A percentile compares a stretch with the other conserved stretches of the same genome.
These are phyloP conservation scores for Deinandra increscens DNA, from an alignment of 129 eudicot genomes.

Conservation along the genomic window DNA sequence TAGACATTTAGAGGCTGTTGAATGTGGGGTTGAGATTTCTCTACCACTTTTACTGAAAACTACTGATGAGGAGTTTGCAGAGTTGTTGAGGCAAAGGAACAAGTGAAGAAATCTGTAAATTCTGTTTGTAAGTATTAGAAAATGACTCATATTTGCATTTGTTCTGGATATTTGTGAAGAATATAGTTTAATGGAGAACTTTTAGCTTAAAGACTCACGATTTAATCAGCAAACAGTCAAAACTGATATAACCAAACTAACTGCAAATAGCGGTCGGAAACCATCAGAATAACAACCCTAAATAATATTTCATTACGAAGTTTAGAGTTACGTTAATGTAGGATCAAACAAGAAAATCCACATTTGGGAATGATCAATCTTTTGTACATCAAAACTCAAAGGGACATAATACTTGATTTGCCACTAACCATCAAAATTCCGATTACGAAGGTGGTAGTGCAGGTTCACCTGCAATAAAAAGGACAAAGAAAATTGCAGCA, in stretches of 20 bases:
- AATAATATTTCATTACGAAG: slow-evolving; percentile 15
- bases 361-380: slow-evolving; percentile 15
- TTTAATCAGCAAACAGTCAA: neutral
- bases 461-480: slow-evolving; percentile 17
- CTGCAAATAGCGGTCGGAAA: neutral
- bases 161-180: slow-evolving; percentile 5
- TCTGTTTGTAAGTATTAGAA: slow-evolving; percentile 24
- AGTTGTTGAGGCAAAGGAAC: slow-evolving; percentile 37
- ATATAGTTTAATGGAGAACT: no score
- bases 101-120: slow-evolving; percentile 16
- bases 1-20: slow-evolving; percentile 61
- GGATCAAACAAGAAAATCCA: slow-evolving; percentile 21
- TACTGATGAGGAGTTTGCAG: slow-evolving; percentile 73
- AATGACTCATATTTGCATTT: slow-evolving; percentile 11
- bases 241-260: neutral
- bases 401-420: neutral
- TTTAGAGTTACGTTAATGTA: slow-evolving; percentile 16
- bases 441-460: slow-evolving; percentile 20
- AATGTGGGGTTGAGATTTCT: slow-evolving; percentile 50
- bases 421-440: slow-evolving; percentile 4
- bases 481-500: neutral
- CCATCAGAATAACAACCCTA: neutral
- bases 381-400: slow-evolving; percentile 17
- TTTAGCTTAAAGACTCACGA: no score
- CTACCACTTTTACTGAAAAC: slow-evolving; percentile 65